These are phyloP conservation scores for Theobroma grandiflorum DNA, from an alignment of 441 rosid species.

Conservation along the genomic window DNA sequence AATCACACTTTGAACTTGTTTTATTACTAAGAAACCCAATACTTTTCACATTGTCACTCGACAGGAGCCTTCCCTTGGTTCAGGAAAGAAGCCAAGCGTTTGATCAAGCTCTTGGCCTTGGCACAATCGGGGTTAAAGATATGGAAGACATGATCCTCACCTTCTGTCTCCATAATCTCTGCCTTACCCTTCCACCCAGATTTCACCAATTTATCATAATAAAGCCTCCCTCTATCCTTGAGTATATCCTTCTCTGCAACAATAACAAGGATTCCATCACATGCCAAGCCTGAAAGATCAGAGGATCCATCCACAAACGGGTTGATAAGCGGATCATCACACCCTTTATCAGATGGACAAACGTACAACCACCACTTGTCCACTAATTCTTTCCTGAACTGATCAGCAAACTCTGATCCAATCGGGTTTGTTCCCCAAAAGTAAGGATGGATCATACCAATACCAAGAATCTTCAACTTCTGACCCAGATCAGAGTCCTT, in stretches of 20 bases:
- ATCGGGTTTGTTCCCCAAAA: constrained; percentile 76
- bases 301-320: constrained; percentile 61
- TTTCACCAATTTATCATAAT: constrained; percentile 54
- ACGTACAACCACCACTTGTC: constrained; percentile 77
- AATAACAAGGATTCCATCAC: constrained; percentile 51
- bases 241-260: constrained; percentile 70
- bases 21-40: not conserved
- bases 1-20: not conserved
- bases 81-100: constrained; percentile 57
- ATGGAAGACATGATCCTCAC: constrained; percentile 77
- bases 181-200: constrained; percentile 57
- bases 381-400: constrained; percentile 55
- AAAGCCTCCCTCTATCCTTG: constrained; percentile 62
- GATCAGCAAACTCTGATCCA: constrained; percentile 55
- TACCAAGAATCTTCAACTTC: constrained; percentile 52
- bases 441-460: constrained; percentile 75
- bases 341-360: constrained; percentile 63
- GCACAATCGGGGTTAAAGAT: constrained; percentile 57
- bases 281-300: constrained; percentile 48
- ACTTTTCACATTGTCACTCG: not conserved
- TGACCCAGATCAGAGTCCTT: constrained; percentile 34
- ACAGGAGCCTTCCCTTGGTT: constrained; percentile 34
- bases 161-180: constrained; percentile 60
- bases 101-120: constrained; percentile 55
- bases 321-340: constrained; percentile 74